Conservation (phyloP, 768 basidiomycete genomes). For the Lactarius indigo region DNA sequence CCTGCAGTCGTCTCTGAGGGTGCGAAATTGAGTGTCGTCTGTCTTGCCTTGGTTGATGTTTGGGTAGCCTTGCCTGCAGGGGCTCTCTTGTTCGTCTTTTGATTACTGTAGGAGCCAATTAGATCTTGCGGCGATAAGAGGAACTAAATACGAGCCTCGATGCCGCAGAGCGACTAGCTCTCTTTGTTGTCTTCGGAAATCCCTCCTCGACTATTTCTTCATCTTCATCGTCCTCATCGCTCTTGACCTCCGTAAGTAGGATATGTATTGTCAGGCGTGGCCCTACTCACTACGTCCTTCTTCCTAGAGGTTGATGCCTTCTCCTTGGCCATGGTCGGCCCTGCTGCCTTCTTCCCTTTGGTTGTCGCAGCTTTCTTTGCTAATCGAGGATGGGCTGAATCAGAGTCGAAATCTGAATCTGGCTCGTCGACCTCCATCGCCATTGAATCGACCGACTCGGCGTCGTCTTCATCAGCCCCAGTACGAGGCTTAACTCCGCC, state of each 20-base stretch:
- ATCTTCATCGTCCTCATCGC: conserved; percentile 55
- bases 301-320: conserved; percentile 27
- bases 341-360: conserved; percentile 34
- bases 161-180: conserved; percentile 60
- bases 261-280: conserved; percentile 26
- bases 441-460: conserved; percentile 63
- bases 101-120: conserved; percentile 28
- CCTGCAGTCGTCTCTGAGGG: conserved; percentile 41
- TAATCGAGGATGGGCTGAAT: conserved; percentile 29
- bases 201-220: conserved; percentile 53
- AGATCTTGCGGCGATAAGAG: not conserved
- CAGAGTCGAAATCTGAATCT: conserved; percentile 29
- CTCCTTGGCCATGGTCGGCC: conserved; percentile 30
- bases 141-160: conserved; percentile 45
- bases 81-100: conserved; percentile 47
- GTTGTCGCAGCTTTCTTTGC: conserved; percentile 27
- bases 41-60: conserved; percentile 37
- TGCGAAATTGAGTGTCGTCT: conserved; percentile 60
- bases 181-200: conserved; percentile 47
- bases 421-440: conserved; percentile 61
- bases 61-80: conserved; percentile 46
- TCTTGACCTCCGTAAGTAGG: conserved; percentile 56
- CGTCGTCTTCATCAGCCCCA: conserved; percentile 51
- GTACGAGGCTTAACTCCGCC: conserved; percentile 53
- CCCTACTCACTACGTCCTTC: conserved; percentile 36